Evolutionary conservation across 768 basidiomycete species (phyloP).

Genomic region (Psilocybe tampanensis): DNA sequence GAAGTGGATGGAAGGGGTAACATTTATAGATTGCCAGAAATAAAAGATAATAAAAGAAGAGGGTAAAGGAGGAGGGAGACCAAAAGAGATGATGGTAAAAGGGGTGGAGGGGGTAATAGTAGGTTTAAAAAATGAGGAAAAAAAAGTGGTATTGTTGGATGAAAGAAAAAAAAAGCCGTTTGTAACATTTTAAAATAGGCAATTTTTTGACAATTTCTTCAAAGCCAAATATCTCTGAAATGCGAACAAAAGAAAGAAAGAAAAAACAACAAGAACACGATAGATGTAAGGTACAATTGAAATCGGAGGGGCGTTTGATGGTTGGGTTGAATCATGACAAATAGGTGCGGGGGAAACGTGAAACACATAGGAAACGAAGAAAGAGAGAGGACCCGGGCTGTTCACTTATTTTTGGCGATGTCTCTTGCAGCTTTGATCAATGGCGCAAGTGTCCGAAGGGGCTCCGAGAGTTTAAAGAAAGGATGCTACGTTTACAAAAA

Average conservation of each 20-base stretch:
- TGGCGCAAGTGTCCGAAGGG: constrained; percentile 81
- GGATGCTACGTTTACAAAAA: constrained; percentile 56
- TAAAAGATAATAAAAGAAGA: not conserved
- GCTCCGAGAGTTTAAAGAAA: constrained; percentile 89
- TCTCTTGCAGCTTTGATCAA: constrained; percentile 93
- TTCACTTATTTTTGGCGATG: constrained; percentile 66
- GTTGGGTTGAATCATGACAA: constrained; percentile 2
- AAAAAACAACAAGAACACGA: constrained; percentile 21
- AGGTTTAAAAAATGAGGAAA: not conserved
- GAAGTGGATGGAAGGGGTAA: not conserved
- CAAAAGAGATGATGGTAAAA: not conserved
- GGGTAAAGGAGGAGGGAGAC: not conserved
- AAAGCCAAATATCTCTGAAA: constrained; percentile 7
- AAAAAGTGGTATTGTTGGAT: not conserved
- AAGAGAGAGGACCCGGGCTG: not conserved
- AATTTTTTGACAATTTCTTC: constrained; percentile 10
- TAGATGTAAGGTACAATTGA: constrained; percentile 26
- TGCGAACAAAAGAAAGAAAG: not conserved
- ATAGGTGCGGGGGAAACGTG: not conserved
- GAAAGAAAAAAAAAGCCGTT: not conserved
- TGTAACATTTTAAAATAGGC: constrained; percentile 4
- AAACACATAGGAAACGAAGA: not conserved
- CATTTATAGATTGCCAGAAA: not conserved
- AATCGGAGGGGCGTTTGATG: not conserved
- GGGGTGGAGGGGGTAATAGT: not conserved